Base-by-base conservation (phyloP, 1,139 yeast species). In the Pichia sp. region DNA sequence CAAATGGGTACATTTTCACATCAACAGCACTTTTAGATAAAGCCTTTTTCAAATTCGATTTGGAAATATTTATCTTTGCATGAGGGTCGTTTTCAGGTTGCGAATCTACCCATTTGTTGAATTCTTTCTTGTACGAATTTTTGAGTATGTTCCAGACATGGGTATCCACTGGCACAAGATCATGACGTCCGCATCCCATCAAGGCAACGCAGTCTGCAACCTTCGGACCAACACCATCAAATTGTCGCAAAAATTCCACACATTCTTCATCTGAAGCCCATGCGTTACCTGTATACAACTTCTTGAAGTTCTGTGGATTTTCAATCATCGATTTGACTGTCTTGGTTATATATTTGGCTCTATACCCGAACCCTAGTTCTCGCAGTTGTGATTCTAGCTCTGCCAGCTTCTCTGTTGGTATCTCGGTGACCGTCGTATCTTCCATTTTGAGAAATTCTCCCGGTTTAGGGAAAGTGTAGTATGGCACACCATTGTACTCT, bases 121-220 rank as follows among this genome's bases (percentile, higher is more conserved):
- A 59, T 7, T 59, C 59, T 4, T 38, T 8, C 38, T 47, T 80
- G 70, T 90, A 93, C 67, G 89, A 96, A 53, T 96, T 75, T 54
- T 81, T 79, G 0, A 97, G 97, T 54, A 93, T 88, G 65, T 92
- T 90, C 74, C 86, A 87, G n/a, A 93, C 95, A 66, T 93, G 99
- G 0, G 98, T 95, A 68, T 93, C 99, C 1, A 93, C 90, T 0
- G 99, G 99, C 1, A 93, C 97, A 13, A 90, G 80, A 55, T 86
- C 90, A 64, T 87, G 90, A 71, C 90, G 87, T 63, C 87, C 93
- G 52, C 95, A 73, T 1, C 97, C 87, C 97, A 93, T 92, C 44
- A 93, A 74, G 61, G 96, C 86, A 61, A 86, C 88, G 68, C 99
- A 93, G 64, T 95, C 99, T 0, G 99, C 97, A 1, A 93, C 99